A percentile compares a stretch with the other conserved stretches of the same genome.
Evolutionary conservation across 495 filamentous ascomycete species (phyloP).

Genomic region (Penicillium canariense): DNA sequence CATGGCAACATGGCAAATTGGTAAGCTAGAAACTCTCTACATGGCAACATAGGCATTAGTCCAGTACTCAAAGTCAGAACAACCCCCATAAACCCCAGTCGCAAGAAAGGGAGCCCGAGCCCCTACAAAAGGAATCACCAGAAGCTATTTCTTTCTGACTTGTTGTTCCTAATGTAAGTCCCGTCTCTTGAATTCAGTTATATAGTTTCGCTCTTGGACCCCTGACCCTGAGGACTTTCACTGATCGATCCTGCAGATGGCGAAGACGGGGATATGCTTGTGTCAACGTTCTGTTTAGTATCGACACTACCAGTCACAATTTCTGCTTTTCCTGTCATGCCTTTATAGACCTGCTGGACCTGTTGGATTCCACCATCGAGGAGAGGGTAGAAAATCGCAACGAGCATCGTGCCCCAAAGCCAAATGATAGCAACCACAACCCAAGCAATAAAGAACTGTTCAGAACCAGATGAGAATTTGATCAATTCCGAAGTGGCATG

Average conservation of each 20-base stretch:
- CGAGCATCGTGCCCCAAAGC: slow-evolving; percentile 53
- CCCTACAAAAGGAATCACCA: too few relatives aligned
- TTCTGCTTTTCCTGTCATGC: neutral
- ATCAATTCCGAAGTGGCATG: too few relatives aligned
- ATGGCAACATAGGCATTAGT: too few relatives aligned
- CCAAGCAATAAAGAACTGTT: slow-evolving; percentile 74
- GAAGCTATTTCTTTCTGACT: too few relatives aligned
- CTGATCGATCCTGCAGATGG: slow-evolving; percentile 16
- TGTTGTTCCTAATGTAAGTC: too few relatives aligned
- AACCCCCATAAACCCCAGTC: too few relatives aligned
- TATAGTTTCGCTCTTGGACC: neutral
- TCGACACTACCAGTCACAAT: neutral
- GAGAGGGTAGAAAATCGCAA: slow-evolving; percentile 36
- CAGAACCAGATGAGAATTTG: neutral
- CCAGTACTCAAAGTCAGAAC: too few relatives aligned
- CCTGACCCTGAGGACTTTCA: neutral
- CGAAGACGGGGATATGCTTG: slow-evolving; percentile 7
- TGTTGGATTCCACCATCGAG: slow-evolving; percentile 35
- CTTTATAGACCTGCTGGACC: slow-evolving; percentile 24
- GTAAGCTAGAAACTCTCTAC: too few relatives aligned
- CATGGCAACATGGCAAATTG: too few relatives aligned
- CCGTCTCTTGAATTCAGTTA: neutral
- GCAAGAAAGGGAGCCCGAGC: too few relatives aligned
- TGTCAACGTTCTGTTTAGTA: neutral
- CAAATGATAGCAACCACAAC: slow-evolving; percentile 72